These are phyloP conservation scores for Zasmidium citrigriseum DNA, from an alignment of 2,329 filamentous ascomycete species.

Conservation along the genomic window DNA sequence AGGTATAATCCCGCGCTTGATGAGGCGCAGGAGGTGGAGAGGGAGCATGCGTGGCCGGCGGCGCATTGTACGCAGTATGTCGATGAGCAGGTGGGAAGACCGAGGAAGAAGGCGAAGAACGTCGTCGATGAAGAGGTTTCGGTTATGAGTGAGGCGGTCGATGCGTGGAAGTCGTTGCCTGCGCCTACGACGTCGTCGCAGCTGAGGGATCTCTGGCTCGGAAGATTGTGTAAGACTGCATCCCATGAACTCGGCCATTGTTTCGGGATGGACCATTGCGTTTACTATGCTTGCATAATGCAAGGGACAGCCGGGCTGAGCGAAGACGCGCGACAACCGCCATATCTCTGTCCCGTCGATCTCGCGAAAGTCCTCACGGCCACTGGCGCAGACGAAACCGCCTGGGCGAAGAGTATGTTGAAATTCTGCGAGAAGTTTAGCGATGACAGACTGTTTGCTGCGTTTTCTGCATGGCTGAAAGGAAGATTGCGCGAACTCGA, in stretches of 20 bases:
- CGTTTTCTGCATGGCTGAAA: conserved; percentile 5
- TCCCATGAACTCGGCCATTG: conserved; percentile 69
- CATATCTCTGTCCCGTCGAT: conserved; percentile 64
- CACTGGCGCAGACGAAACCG: conserved; percentile 5
- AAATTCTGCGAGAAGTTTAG: conserved; percentile 3
- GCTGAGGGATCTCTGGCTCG: conserved; percentile 55
- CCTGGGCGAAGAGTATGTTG: neutral
- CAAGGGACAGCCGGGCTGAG: conserved; percentile 58
- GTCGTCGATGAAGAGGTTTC: conserved; percentile 13
- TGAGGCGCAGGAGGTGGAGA: conserved; percentile 44
- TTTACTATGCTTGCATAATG: conserved; percentile 66
- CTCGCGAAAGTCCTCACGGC: conserved; percentile 51
- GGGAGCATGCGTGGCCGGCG: conserved; percentile 63
- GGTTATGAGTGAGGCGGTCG: conserved; percentile 18
- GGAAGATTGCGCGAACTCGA: neutral
- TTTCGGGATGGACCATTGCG: conserved; percentile 66
- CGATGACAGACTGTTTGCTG: conserved; percentile 5
- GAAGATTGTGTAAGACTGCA: conserved; percentile 58
- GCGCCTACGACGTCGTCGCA: conserved; percentile 1
- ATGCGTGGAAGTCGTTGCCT: conserved; percentile 1
- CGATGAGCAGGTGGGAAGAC: conserved; percentile 10
- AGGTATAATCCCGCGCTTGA: conserved; percentile 60
- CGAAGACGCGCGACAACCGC: conserved; percentile 64
- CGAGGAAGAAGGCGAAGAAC: conserved; percentile 24
- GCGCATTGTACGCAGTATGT: conserved; percentile 57